Evolutionary conservation across 176 grass and related monocot genomes (phyloP), one percentile per base, ranked within the genome.

Genomic region (Puccinellia tenuiflora): DNA sequence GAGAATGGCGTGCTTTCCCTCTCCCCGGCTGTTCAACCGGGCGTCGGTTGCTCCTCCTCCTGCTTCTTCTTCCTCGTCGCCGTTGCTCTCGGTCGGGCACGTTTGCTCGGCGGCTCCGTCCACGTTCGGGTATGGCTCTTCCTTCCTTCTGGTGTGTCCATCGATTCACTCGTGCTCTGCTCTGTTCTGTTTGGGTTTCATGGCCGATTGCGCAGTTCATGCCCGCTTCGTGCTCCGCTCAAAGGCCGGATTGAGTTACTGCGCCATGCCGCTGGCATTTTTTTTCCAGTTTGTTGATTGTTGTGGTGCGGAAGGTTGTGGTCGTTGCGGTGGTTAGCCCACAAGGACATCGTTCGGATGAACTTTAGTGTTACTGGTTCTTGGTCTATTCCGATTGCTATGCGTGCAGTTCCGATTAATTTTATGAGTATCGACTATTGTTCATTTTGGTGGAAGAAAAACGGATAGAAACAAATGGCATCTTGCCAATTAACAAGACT

Each of bases 1-100:
- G 71, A 78, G 73, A 86, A 90, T 90, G 88, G 88, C 83, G 83
- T 86, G 83, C 79, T 78, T 83, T 66, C 68, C 53, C 73, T 78
- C 83, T 66, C 68, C 53, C 21, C 67, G 54, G 24, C 42, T 73
- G 72, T 53, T 68, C 72, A 17, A 78, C 45, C 61, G 60, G 63
- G 34, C 72, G 24, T 46, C 78, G 21, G 15, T 45, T 26, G 21
- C 47, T 31, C 13, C 48, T 64, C 17, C 57, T 61, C 54, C 75
- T 38, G 3, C 75, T 17, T 2, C 59, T 50, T 80, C 87, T 0
- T 62, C 72, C 43, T 46, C 71, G 17, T 83, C 75, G 22, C 31
- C 31, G 40, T 53, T 85, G 53, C 82, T 89, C 69, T 45, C 50
- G 8, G 35, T 59, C 6, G 31, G 78, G 40, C 61, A 11, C 33